Evolutionary conservation across 1,139 yeast species (phyloP), one percentile per base, ranked within the genome.

Genomic region (Nadsonia starkeyi-henricii): DNA sequence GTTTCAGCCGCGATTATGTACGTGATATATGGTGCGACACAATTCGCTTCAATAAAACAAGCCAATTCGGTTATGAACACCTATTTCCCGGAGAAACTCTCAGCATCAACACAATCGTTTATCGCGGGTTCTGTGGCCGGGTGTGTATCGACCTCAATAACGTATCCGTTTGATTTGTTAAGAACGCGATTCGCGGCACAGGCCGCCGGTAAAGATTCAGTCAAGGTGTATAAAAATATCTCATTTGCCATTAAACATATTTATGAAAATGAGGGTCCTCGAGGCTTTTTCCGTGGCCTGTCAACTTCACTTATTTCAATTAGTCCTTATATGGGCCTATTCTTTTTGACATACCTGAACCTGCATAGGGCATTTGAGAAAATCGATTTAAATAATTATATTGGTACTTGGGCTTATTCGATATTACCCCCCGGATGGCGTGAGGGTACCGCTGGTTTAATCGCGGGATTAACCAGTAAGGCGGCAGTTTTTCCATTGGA

Each of bases 1-100:
- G 75, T 85, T 0, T 95, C 98, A 0, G 98, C 97, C 0, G 89
- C 86, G 55, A 65, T 79, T 43, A 75, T 91, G 78, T 91, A 91
- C 60, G 71, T 91, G 18, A 56, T 84, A 20, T 91, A 91, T 58
- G 96, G 97, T 13, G 88, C 85, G 1, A 69, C 78, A 1, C 97
- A 91, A 62, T 91, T 91, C 65, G 71, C 91, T 1, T 68, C 86
- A 1, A 86, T 82, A 61, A 70, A 85, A 1, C 61, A 71, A 1
- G 63, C 79, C 42, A 82, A 80, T 60, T 64, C 63, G 5, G 49
- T 64, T 33, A 60, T 81, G 23, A 57, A 66, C 1, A 57, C 59
- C 2, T 49, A 58, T 44, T 53, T 61, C 7, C 12, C 67, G 37
- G 54, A 59, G 23, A 39, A 17, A 23, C 46, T 74, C 37, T 62